Base-by-base conservation (phyloP, 805 yeast genomes). In the Starmerella apicola region DNA sequence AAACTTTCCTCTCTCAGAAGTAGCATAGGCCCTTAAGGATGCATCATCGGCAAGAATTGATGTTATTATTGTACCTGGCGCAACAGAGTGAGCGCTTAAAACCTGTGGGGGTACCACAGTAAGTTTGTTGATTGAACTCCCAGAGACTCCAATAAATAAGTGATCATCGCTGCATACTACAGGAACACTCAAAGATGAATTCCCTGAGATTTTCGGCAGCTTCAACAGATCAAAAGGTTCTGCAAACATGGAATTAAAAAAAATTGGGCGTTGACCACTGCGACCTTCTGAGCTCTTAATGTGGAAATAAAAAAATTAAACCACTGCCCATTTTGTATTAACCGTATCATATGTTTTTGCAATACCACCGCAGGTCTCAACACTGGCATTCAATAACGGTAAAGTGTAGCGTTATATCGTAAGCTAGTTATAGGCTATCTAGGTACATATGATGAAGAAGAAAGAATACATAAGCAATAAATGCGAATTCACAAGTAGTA, bases 21-120 rank as follows among this genome's bases (percentile, higher is more conserved):
- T 48, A 7, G 54, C 59, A 37, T 50, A 58, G 7, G 48, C 47
- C 8, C 41, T 33, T 10, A 38, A 33, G 3, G 38, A 38, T 1
- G 25, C 33, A 2, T 38, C 44, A 5, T 29, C 12, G 8, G 35
- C 38, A 4, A 39, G 23, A n/a, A 55, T 37, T 3, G 59, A 54
- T 1, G 59, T 48, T 13, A 59, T 43, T 3, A 32, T 28, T 9
- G 54, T 52, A 12, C 51, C 55, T 3, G 63, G 62, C 2, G 64
- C 50, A 3, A 60, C 51, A 7, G 62, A 49, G 31, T 51, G 52
- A 1, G 63, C 53, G 45, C 59, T 51, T 18, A 51, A 38, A 12
- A 56, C 50, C 30, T 52, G 57, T 7, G 64, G 63, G 17, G 64
- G 64, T 7, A 45, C 39, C 15, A 59, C 39, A 2, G 52, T 35